Percentiles rank a stretch among this genome's conserved stretches.
phyloP scores from a whole-genome alignment of 2,329 filamentous ascomycete genomes.

The Ambrosiella beaveri region DNA sequence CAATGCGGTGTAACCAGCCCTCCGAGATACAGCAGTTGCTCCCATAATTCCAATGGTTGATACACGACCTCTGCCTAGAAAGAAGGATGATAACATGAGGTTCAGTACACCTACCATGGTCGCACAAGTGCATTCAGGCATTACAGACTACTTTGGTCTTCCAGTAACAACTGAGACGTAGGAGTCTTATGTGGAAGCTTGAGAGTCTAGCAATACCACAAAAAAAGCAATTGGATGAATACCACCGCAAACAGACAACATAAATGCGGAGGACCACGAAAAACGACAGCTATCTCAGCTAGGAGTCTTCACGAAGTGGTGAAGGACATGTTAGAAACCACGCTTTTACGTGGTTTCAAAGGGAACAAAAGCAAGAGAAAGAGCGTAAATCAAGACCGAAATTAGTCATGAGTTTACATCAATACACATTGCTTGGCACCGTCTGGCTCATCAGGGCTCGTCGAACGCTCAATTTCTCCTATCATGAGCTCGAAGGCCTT shows the following conservation, averaged over 20 bases:
- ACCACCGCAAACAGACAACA: neutral
- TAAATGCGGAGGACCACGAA: neutral
- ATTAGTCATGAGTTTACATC: slow-evolving; percentile 44
- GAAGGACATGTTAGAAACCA: too few species aligned
- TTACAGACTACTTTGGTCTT: neutral
- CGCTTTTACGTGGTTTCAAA: neutral
- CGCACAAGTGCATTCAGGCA: neutral
- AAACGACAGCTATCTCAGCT: too few species aligned
- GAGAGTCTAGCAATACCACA: neutral
- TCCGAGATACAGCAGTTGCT: too few species aligned
- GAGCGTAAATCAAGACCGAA: neutral
- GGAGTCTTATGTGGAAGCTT: neutral
- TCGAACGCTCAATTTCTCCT: slow-evolving; percentile 81
- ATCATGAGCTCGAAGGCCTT: slow-evolving; percentile 92
- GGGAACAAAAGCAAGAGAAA: neutral
- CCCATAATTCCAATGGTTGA: neutral
- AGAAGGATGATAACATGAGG: neutral
- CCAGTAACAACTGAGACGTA: neutral
- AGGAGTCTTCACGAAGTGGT: too few species aligned
- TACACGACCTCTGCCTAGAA: neutral
- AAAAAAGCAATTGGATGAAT: neutral
- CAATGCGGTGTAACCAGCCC: neutral
- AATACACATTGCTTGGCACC: slow-evolving; percentile 64
- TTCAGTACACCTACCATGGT: neutral
- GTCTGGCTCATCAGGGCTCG: slow-evolving; percentile 73